These are phyloP conservation scores for Phytophthora pinifolia DNA, from an alignment of 352 stramenopile genomes.

Conservation along the genomic window DNA sequence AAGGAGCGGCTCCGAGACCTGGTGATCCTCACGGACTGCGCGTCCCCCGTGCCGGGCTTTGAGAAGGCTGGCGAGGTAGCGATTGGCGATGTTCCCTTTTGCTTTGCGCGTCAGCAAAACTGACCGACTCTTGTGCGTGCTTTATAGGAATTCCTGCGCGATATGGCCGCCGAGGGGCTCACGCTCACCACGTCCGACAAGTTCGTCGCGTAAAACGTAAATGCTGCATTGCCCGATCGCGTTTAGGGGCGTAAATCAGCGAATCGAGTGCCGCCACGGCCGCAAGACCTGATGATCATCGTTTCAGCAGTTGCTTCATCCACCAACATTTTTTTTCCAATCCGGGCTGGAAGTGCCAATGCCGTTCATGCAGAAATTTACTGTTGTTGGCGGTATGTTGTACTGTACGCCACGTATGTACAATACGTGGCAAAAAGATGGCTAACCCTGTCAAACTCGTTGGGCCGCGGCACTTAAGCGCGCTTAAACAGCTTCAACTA, in stretches of 20 bases:
- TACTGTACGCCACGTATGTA: too few relatives aligned
- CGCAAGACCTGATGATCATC: constrained; percentile 1
- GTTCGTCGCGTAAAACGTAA: constrained; percentile 33
- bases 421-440: constrained; percentile 27
- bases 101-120: constrained; percentile 2
- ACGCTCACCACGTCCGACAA: constrained; percentile 59
- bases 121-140: constrained; percentile 9
- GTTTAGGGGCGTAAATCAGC: background rate
- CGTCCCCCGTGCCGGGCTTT: constrained; percentile 72
- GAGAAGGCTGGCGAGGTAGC: constrained; percentile 63
- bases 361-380: constrained; percentile 14
- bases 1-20: constrained; percentile 62
- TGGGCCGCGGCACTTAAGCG: constrained; percentile 24
- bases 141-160: constrained; percentile 51
- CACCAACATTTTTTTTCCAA: background rate
- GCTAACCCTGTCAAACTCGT: constrained; percentile 24
- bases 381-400: too few relatives aligned
- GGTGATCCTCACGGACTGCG: constrained; percentile 78
- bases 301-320: constrained; percentile 7
- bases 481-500: constrained; percentile 33
- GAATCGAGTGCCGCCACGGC: background rate
- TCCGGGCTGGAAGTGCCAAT: background rate
- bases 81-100: constrained; percentile 6
- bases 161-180: constrained; percentile 63
- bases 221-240: background rate